Percentiles rank a stretch among this genome's conserved stretches.
Conservation (phyloP, 306 rosid species). For the Alnus glutinosa region DNA sequence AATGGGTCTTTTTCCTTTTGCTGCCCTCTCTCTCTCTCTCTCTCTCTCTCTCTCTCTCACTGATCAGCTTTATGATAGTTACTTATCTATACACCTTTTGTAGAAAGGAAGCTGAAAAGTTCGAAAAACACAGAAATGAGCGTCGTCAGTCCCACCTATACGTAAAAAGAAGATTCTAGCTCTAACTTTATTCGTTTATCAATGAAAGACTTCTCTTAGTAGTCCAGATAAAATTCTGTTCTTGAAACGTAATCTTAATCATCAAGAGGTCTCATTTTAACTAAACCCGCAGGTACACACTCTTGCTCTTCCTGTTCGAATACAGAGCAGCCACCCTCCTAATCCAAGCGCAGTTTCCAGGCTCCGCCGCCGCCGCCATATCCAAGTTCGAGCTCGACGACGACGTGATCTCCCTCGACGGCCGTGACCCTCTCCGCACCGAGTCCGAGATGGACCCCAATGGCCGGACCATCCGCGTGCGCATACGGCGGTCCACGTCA, state of each 20-base stretch:
- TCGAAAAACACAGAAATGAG: not conserved
- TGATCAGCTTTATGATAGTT: not conserved
- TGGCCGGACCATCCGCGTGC: slow-evolving; percentile 35
- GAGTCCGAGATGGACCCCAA: slow-evolving; percentile 35
- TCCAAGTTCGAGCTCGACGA: slow-evolving; percentile 38
- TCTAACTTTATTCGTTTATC: not conserved
- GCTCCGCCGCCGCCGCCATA: slow-evolving; percentile 34
- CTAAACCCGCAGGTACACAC: slow-evolving; percentile 35
- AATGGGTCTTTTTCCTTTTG: not conserved
- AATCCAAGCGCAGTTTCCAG: slow-evolving; percentile 39
- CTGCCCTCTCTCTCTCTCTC: not conserved
- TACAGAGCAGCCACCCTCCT: slow-evolving; percentile 42
- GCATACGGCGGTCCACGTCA: slow-evolving; percentile 38
- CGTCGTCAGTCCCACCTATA: not conserved
- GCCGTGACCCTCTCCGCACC: slow-evolving; percentile 31
- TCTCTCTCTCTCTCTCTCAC: not conserved
- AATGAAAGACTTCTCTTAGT: not conserved
- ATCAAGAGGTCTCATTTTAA: not conserved
- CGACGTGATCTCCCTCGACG: slow-evolving; percentile 46
- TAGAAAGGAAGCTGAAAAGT: not conserved
- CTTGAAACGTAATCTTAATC: no score
- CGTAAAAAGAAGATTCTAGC: not conserved
- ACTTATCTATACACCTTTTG: not conserved
- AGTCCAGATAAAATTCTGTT: not conserved
- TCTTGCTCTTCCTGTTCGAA: slow-evolving; percentile 44